Conservation (phyloP, 305 asterid species). For the Fraxinus nigra region DNA sequence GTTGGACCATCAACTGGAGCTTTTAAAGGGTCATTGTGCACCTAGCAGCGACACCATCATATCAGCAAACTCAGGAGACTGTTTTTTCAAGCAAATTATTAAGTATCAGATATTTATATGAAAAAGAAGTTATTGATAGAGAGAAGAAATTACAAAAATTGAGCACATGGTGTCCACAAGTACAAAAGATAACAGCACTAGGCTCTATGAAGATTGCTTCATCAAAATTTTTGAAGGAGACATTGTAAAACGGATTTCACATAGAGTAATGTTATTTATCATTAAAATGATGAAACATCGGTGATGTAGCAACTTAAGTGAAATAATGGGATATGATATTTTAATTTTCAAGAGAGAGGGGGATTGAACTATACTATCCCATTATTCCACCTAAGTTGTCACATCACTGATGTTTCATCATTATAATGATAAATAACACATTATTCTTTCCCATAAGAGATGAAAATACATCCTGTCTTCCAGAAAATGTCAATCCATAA, state of each 20-base stretch:
- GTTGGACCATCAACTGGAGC: conserved; percentile 92
- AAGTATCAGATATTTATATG: neutral
- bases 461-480: neutral
- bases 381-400: no score
- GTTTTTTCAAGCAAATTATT: neutral
- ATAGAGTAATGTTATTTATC: neutral
- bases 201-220: neutral
- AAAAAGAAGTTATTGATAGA: neutral
- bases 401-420: no score
- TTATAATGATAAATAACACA: no score
- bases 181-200: neutral
- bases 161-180: neutral
- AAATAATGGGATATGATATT: no score
- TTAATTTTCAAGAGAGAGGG: no score
- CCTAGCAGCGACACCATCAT: conserved; percentile 36
- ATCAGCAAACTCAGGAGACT: conserved; percentile 3
- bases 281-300: no score
- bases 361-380: no score
- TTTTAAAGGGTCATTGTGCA: conserved; percentile 63
- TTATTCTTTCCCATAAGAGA: neutral
- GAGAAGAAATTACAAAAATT: neutral
- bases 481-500: conserved; percentile 40
- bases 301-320: no score
- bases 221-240: neutral
- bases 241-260: neutral